phyloP scores from a whole-genome alignment of 768 basidiomycete species.

The Serpula lacrymans region DNA sequence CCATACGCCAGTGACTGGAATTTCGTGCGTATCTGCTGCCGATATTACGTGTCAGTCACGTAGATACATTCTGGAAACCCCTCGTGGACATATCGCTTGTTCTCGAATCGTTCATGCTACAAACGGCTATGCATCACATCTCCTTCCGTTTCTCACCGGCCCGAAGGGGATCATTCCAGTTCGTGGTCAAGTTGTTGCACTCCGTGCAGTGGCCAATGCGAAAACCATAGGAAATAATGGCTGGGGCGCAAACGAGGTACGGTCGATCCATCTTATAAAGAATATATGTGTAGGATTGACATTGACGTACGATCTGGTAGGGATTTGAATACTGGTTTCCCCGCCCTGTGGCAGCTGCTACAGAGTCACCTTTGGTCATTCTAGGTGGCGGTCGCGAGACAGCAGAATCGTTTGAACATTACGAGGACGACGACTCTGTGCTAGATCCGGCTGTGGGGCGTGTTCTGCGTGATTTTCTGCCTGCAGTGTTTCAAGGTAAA shows the following conservation, averaged over 20 bases:
- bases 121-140: slow-evolving; percentile 70
- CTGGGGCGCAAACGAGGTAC: slow-evolving; percentile 43
- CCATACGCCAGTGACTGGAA: slow-evolving; percentile 55
- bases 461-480: slow-evolving; percentile 50
- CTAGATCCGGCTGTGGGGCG: slow-evolving; percentile 43
- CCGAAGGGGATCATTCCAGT: slow-evolving; percentile 54
- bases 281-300: no score
- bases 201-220: slow-evolving; percentile 35
- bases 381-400: slow-evolving; percentile 60
- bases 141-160: slow-evolving; percentile 59
- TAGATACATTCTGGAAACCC: slow-evolving; percentile 33
- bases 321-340: slow-evolving; percentile 77
- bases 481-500: slow-evolving; percentile 47
- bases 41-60: neutral
- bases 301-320: no score
- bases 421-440: slow-evolving; percentile 53
- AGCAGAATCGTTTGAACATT: slow-evolving; percentile 43
- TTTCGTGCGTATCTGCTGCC: slow-evolving; percentile 17
- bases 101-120: slow-evolving; percentile 72
- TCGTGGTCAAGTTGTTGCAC: slow-evolving; percentile 60
- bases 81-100: slow-evolving; percentile 55
- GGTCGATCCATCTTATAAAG: neutral
- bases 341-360: slow-evolving; percentile 36
- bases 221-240: slow-evolving; percentile 39
- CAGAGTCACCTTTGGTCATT: slow-evolving; percentile 60